A percentile compares a stretch with the other conserved stretches of the same genome.
These are phyloP conservation scores for Chiua sp. DNA, from an alignment of 1,284 basidiomycete species.

Conservation along the genomic window DNA sequence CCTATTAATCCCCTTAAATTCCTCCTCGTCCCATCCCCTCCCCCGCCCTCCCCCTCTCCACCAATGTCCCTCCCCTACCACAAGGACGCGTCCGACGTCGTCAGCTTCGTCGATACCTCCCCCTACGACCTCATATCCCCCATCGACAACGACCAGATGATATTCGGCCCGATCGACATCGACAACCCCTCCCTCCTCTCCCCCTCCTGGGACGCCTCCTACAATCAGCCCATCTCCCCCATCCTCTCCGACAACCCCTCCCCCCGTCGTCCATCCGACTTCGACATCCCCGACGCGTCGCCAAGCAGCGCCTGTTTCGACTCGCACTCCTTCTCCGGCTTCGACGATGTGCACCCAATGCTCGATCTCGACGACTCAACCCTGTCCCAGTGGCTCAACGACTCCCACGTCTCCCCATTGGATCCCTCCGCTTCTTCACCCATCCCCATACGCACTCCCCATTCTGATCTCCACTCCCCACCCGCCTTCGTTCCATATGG, in stretches of 20 bases:
- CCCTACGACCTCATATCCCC: conserved; percentile 44
- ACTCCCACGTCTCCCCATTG: conserved; percentile 48
- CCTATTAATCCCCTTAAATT: conserved; percentile 44
- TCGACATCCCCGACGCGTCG: conserved; percentile 41
- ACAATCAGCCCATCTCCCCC: conserved; percentile 40
- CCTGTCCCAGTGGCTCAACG: conserved; percentile 63
- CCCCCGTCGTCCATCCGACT: conserved; percentile 37
- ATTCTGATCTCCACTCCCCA: conserved; percentile 44
- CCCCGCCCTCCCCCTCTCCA: conserved; percentile 35
- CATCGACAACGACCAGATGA: conserved; percentile 54
- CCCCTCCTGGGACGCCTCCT: conserved; percentile 53
- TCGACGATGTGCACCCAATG: conserved; percentile 36
- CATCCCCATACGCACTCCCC: conserved; percentile 61
- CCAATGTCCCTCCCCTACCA: conserved; percentile 48
- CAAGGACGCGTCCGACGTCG: conserved; percentile 47
- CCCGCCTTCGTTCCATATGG: conserved; percentile 48
- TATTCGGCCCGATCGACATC: conserved; percentile 68
- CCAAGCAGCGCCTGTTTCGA: conserved; percentile 38
- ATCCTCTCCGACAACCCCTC: conserved; percentile 38
- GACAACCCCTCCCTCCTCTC: conserved; percentile 53
- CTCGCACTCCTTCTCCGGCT: conserved; percentile 28
- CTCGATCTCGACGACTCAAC: conserved; percentile 50
- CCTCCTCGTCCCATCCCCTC: conserved; percentile 25
- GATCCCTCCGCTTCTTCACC: conserved; percentile 59
- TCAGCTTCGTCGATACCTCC: conserved; percentile 49